Conservation (phyloP, 768 basidiomycete genomes). For the Thelephora ganbajun region DNA sequence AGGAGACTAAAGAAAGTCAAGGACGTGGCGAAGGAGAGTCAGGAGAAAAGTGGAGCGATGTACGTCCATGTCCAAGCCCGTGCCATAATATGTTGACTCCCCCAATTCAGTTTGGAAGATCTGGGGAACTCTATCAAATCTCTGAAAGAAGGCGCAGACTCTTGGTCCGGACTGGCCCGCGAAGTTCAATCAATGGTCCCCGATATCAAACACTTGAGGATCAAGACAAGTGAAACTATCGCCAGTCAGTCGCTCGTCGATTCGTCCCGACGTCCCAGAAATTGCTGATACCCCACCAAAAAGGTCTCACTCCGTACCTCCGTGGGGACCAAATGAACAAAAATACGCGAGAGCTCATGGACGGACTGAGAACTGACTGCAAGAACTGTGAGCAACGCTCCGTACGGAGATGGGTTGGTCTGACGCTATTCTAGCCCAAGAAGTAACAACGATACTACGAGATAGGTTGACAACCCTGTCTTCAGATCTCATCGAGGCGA, state of each 20-base stretch:
- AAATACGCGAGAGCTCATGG: constrained; percentile 7
- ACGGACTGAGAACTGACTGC: constrained; percentile 11
- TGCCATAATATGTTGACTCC: background rate
- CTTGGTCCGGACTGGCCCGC: constrained; percentile 8
- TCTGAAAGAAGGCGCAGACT: constrained; percentile 13
- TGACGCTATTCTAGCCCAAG: constrained; percentile 21
- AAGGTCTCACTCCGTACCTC: no score
- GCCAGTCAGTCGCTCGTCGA: no score
- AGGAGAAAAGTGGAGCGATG: constrained; percentile 13
- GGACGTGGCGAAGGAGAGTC: constrained; percentile 11
- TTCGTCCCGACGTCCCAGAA: no score
- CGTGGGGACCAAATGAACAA: no score
- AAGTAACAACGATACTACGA: constrained; percentile 34
- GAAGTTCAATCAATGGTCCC: constrained; percentile 11
- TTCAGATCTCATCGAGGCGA: constrained; percentile 28
- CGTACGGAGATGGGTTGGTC: background rate
- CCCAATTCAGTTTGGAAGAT: constrained; percentile 10
- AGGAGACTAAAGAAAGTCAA: constrained; percentile 13
- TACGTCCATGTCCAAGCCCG: background rate
- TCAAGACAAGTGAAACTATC: background rate
- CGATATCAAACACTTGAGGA: constrained; percentile 11
- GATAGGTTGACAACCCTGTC: constrained; percentile 29
- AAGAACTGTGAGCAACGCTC: constrained; percentile 8
- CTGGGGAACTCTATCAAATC: constrained; percentile 7
- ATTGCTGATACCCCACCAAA: no score